Evolutionary conservation across 345 rosid genomes (phyloP).

Genomic region (Syzygium oleosum): DNA sequence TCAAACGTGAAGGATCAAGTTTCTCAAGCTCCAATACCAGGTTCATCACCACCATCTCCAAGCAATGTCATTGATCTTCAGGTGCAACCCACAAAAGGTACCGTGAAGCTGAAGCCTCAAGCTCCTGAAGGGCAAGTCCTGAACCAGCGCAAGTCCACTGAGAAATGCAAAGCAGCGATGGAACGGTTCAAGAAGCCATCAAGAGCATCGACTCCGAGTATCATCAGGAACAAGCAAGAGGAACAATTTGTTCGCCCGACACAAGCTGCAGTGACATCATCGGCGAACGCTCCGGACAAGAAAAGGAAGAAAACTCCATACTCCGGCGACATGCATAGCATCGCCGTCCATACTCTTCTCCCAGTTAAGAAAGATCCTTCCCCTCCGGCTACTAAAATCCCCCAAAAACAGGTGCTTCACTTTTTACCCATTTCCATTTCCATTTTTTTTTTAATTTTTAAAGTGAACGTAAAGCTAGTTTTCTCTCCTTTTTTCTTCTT

Average conservation of each 20-base stretch:
- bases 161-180: conserved; percentile 27
- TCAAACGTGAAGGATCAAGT: not conserved
- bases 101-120: conserved; percentile 10
- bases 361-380: conserved; percentile 69
- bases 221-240: conserved; percentile 49
- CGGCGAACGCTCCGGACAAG: conserved; percentile 31
- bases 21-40: conserved; percentile 12
- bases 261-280: conserved; percentile 11
- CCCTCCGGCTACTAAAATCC: conserved; percentile 43
- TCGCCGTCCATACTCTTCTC: conserved; percentile 38
- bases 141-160: conserved; percentile 2
- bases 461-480: not conserved
- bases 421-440: not conserved
- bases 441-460: not conserved
- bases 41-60: conserved; percentile 1
- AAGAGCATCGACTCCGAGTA: conserved; percentile 19
- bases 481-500: not conserved
- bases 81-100: conserved; percentile 11
- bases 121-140: not conserved
- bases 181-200: conserved; percentile 35
- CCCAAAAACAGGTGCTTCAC: conserved; percentile 45
- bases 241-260: conserved; percentile 49
- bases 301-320: conserved; percentile 48
- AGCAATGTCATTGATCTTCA: not conserved
- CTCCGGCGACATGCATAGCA: conserved; percentile 29